A percentile compares a stretch with the other conserved stretches of the same genome.
These are phyloP conservation scores for Sporisorium iseilematis-ciliati DNA, from an alignment of 1,284 basidiomycete genomes.

Conservation along the genomic window DNA sequence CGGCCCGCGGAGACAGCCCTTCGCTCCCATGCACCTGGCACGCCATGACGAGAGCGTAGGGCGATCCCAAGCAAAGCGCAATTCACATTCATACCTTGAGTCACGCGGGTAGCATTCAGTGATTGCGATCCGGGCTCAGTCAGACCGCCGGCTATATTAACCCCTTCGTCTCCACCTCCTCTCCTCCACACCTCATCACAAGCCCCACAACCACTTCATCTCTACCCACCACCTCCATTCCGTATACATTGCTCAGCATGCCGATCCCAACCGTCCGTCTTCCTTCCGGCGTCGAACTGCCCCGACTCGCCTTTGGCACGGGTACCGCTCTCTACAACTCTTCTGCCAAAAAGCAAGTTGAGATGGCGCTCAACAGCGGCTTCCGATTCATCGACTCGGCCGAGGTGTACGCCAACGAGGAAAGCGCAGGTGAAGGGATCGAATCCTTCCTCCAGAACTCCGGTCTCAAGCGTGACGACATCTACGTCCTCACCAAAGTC, in stretches of 20 bases:
- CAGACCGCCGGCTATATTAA: background rate
- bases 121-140: background rate
- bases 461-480: conserved; percentile 30
- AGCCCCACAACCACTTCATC: no score
- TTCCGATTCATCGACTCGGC: conserved; percentile 53
- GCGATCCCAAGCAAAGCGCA: background rate
- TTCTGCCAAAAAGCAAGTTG: conserved; percentile 28
- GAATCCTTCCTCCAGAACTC: conserved; percentile 27
- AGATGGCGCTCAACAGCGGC: conserved; percentile 44
- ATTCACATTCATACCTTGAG: no score
- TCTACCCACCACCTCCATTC: background rate
- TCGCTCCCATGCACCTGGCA: no score
- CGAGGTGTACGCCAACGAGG: conserved; percentile 53
- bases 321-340: conserved; percentile 51
- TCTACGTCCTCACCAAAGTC: conserved; percentile 50
- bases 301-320: conserved; percentile 54
- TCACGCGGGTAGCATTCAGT: no score
- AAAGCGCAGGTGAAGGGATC: conserved; percentile 43
- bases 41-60: background rate
- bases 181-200: no score
- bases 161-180: background rate
- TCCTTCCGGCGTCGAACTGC: conserved; percentile 42
- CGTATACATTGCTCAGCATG: conserved; percentile 9
- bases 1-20: background rate
- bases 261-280: conserved; percentile 39